Base-by-base conservation (phyloP, 495 filamentous ascomycete genomes). In the Penicillium simplicissimum region DNA sequence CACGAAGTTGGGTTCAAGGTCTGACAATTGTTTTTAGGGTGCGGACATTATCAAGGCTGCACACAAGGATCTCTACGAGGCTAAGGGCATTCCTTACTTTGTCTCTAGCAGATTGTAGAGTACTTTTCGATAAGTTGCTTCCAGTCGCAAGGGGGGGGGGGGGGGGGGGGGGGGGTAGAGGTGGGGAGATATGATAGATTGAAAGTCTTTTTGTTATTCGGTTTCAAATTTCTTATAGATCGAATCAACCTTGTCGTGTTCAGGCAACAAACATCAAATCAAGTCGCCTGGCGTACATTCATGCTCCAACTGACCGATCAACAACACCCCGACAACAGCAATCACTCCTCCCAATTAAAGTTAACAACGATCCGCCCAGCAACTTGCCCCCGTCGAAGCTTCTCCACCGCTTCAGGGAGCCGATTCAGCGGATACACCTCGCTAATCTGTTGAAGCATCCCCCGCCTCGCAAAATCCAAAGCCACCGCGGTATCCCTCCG, bases 281-380 rank as follows among this genome's bases (percentile, higher is more conserved):
- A 31, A 31, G 28, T 31, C 3, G 28, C 28, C 28, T 25, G 23
- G 23, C 23, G 28, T 7, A 31, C 4, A 31, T 31, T 7, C 28
- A 31, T 31, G 28, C 28, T 31, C 17, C 43, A 23, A 10, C 17
- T 6, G 21, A 47, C 13, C 21, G 11, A 23, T 25, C 43, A 4
- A 25, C 8, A 23, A 13, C n/a, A 4, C 9, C 10, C 15, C 17
- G 25, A 28, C 10, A 11, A 43, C 38, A 43, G 21, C 14, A 3
- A 25, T 48, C 28, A 68, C 43, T 68, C 63, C 17, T 66, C 68
- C 63, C 63, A 67, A 34, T 84, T 81, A 59, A 84, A 83, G 59
- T 82, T 76, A 1, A 83, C 70, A 21, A 84, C 82, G 38, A 82
- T 73, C 11, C 81, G 65, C 1, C 82, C 81, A 1, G 82, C 78